Evolutionary conservation across 2,329 filamentous ascomycete genomes (phyloP), one percentile per base, ranked within the genome.

Genomic region (Neopestalotiopsis sp.): DNA sequence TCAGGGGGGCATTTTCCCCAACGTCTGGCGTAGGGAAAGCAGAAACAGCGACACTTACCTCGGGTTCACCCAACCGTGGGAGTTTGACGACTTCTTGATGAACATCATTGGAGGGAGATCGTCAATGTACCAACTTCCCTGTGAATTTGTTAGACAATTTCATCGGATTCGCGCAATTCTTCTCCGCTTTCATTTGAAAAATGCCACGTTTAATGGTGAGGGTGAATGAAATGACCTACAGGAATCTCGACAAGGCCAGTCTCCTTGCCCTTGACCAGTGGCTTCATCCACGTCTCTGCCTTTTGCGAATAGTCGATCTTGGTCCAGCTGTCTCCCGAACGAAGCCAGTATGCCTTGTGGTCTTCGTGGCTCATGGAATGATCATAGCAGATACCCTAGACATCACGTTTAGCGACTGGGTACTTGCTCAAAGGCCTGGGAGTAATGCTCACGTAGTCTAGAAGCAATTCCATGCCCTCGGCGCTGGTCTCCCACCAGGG

Each of bases 91-190:
- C 12, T 85, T 87, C 79, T 92, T 92, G 76, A 92, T 91, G 75
- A 92, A 92, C 89, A 92, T 91, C 89, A 92, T 90, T 0, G 89
- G 90, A 3, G 90, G 89, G 14, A 90, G 76, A 74, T 90, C 88
- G 75, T 91, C 89, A 20, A 91, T 83, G 73, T 90, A 90, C 90
- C 89, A 91, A 58, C 81, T 86, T 2, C 85, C 88, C 34, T 53
- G 45, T 53, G 9, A 9, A 1, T 4, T 53, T 53, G 45, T 53
- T 10, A 53, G 45, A 28, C 7, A 10, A 24, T 9, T 12, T 10
- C n/a, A 10, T 38, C 6, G 2, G 6, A 38, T 38, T 38, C 5
- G 34, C 10, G 6, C 34, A 38, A 1, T 7, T 38, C 10, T 38
- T 10, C 34, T 38, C 24, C 24, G 24, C 24, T 28, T 3, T 28